Conservation (phyloP, 768 basidiomycete species). For the Rhodotorula graminis region DNA sequence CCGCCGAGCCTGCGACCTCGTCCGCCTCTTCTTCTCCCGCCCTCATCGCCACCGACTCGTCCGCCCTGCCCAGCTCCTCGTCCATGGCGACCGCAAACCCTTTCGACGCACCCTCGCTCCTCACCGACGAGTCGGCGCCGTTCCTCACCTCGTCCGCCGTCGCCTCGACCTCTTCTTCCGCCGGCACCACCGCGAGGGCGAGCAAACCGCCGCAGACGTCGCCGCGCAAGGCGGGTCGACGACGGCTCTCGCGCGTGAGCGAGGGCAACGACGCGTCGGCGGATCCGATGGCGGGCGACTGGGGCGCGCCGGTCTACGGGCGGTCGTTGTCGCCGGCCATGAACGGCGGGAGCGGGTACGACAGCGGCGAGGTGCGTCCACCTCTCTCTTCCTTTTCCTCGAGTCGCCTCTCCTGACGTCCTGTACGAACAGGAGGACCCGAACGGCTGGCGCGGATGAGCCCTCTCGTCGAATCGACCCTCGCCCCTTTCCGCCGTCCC, state of each 20-base stretch:
- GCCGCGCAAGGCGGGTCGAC: neutral
- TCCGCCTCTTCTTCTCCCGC: neutral
- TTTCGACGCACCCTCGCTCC: conserved; percentile 5
- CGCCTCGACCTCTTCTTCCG: neutral
- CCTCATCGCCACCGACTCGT: neutral
- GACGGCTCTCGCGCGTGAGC: conserved; percentile 13
- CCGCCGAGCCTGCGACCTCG: neutral
- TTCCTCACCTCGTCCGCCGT: neutral
- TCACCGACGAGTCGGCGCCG: conserved; percentile 8
- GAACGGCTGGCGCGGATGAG: neutral
- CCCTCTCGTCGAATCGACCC: neutral
- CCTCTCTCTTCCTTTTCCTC: neutral
- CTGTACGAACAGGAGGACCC: neutral
- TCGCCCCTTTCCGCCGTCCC: neutral
- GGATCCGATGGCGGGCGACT: conserved; percentile 37
- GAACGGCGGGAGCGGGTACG: conserved; percentile 28
- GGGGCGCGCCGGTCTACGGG: conserved; percentile 26
- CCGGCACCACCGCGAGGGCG: neutral
- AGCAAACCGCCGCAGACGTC: neutral
- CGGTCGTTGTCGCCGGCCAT: conserved; percentile 11
- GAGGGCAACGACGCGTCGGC: conserved; percentile 8
- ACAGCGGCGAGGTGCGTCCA: conserved; percentile 17
- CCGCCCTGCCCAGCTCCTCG: neutral
- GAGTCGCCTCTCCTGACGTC: neutral
- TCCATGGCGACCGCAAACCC: neutral